Conservation (phyloP, 768 basidiomycete genomes). For the Cystobasidium ongulense region DNA sequence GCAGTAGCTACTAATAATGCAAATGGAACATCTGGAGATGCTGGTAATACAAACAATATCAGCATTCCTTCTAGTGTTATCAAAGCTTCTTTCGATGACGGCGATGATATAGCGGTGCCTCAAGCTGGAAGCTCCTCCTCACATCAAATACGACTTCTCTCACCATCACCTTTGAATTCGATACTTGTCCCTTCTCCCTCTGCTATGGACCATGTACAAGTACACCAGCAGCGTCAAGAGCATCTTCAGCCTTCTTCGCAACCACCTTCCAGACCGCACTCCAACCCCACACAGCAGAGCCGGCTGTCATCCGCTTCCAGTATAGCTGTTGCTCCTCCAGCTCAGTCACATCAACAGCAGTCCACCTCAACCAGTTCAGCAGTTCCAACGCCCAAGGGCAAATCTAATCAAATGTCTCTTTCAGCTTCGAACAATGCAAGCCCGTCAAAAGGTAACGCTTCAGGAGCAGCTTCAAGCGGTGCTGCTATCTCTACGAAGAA, state of each 20-base stretch:
- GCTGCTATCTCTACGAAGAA: neutral
- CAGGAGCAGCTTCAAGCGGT: neutral
- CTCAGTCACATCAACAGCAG: neutral
- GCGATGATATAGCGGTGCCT: slow-evolving; percentile 1
- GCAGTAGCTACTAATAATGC: neutral
- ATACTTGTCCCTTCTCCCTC: neutral
- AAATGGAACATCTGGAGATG: neutral
- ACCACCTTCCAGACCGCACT: neutral
- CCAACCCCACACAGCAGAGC: neutral
- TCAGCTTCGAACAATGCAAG: neutral
- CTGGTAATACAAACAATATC: neutral
- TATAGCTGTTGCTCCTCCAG: neutral
- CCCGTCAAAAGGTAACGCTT: neutral
- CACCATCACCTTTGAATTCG: neutral
- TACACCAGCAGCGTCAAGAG: neutral
- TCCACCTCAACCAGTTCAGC: neutral
- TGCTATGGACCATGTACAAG: neutral
- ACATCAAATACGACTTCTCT: neutral
- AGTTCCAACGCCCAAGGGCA: neutral
- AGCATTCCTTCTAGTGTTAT: neutral
- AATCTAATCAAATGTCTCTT: neutral
- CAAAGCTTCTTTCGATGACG: neutral
- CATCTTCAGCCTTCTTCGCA: neutral
- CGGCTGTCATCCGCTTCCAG: neutral
- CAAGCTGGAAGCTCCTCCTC: neutral